phyloP scores from a whole-genome alignment of 805 yeast species.

The Candida nitratophila region DNA sequence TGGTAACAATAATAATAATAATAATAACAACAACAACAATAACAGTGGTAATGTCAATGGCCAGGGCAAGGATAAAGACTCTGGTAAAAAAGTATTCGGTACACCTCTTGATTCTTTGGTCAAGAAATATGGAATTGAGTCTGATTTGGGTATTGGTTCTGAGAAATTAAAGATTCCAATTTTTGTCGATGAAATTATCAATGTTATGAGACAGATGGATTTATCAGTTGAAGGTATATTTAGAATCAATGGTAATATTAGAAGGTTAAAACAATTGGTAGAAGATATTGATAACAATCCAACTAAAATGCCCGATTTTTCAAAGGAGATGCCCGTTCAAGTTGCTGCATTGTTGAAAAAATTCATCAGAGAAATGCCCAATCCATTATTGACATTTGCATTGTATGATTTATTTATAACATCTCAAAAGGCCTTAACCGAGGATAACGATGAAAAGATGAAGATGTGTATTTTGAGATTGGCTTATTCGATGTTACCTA shows the following conservation, averaged over 20 bases:
- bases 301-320: constrained; percentile 59
- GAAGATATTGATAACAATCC: constrained; percentile 72
- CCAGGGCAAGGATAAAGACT: constrained; percentile 1
- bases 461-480: constrained; percentile 52
- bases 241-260: constrained; percentile 92
- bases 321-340: constrained; percentile 77
- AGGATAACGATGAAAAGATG: constrained; percentile 29
- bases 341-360: constrained; percentile 88
- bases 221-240: constrained; percentile 95
- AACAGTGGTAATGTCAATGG: neutral
- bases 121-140: constrained; percentile 67
- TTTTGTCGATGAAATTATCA: constrained; percentile 77
- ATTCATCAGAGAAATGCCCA: constrained; percentile 87
- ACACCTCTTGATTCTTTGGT: constrained; percentile 64
- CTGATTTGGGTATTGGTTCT: constrained; percentile 81
- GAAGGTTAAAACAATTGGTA: constrained; percentile 65
- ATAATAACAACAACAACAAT: neutral
- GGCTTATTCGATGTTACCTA: constrained; percentile 73
- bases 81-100: constrained; percentile 57
- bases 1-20: neutral
- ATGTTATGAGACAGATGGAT: constrained; percentile 81
- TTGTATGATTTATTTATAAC: constrained; percentile 75
- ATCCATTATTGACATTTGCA: constrained; percentile 73
- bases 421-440: constrained; percentile 38
- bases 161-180: constrained; percentile 74